Percentiles rank a stretch among this genome's conserved stretches.
These are phyloP conservation scores for Umbelopsis isabellina DNA, from an alignment of 192 early-diverging fungal species.

Conservation along the genomic window DNA sequence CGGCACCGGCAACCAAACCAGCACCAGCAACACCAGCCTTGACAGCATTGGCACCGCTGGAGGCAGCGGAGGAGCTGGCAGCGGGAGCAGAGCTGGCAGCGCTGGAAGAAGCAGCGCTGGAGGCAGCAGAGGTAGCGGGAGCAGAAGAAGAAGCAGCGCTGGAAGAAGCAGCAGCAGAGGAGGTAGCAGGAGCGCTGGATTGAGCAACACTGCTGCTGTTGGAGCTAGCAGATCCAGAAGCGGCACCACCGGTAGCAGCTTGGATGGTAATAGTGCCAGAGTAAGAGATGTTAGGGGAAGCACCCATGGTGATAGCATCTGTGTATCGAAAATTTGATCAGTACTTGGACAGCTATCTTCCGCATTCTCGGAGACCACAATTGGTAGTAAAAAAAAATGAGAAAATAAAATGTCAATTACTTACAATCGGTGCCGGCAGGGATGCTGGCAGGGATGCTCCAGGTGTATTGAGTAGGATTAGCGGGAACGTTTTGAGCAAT, in stretches of 20 bases:
- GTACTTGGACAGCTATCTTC: background rate
- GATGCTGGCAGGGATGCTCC: conserved; percentile 32
- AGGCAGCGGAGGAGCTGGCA: background rate
- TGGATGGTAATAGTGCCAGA: conserved; percentile 28
- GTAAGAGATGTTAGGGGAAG: conserved; percentile 28
- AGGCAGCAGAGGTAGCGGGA: background rate
- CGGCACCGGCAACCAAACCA: conserved; percentile 17
- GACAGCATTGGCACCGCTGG: background rate
- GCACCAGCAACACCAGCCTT: conserved; percentile 11
- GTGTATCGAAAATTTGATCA: background rate
- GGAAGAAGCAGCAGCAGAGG: conserved; percentile 15
- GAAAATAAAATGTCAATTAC: background rate
- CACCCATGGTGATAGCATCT: conserved; percentile 34
- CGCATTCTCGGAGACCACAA: background rate
- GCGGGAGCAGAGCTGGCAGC: background rate
- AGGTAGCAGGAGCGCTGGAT: conserved; percentile 6
- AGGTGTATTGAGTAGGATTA: conserved; percentile 10
- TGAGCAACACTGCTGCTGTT: background rate
- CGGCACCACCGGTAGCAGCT: conserved; percentile 11
- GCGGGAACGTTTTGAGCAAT: conserved; percentile 23
- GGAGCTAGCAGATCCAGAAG: background rate
- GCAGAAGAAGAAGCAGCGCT: background rate
- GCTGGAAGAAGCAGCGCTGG: background rate
- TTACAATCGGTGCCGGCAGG: conserved; percentile 29
- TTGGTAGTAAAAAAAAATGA: background rate